Evolutionary conservation across 495 filamentous ascomycete genomes (phyloP), one percentile per base, ranked within the genome.

Genomic region (Annulohypoxylon maeteangense): DNA sequence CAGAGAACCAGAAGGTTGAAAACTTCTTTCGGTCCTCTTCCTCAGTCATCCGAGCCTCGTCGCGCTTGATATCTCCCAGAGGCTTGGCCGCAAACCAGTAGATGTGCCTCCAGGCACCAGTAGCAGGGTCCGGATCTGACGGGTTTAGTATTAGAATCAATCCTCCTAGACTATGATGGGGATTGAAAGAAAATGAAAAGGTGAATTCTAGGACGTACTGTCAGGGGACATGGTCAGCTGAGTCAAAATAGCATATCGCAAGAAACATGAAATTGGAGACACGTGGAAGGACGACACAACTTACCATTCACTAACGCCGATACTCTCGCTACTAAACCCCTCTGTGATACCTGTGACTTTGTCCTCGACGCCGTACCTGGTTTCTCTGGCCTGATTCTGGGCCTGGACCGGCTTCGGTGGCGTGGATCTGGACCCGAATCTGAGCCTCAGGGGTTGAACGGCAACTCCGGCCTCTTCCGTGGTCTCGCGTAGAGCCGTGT

Each of bases 401-500:
- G 40, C 44, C 44, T 60, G 67, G 48, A 29, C 61, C 27, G 63
- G 22, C 40, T 62, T 68, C 16, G 76, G 68, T 64, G 76, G 76
- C 47, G 74, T 76, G 60, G 76, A 74, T 67, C 75, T 75, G 48
- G 75, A 76, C 54, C 67, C 73, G 51, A 84, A 79, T 53, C 74
- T 72, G 57, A 83, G 77, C 40, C 68, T 67, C 42, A 83, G 59
- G 1, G 80, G 80, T 55, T 59, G 62, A 34, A 76, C 79, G 22
- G 59, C 72, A n/a, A 80, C 63, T 18, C 82, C 82, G 27, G 81
- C 81, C 62, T 84, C 82, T 55, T 84, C 82, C 40, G 76, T 75
- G 3, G 82, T 84, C 71, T 84, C 82, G 31, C 82, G 81, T 11
- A 84, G 57, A 18, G 81, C 82, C 0, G 81, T 77, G 7, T 65